Evolutionary conservation across 768 basidiomycete species (phyloP).

Genomic region (Psilocybe sp.): DNA sequence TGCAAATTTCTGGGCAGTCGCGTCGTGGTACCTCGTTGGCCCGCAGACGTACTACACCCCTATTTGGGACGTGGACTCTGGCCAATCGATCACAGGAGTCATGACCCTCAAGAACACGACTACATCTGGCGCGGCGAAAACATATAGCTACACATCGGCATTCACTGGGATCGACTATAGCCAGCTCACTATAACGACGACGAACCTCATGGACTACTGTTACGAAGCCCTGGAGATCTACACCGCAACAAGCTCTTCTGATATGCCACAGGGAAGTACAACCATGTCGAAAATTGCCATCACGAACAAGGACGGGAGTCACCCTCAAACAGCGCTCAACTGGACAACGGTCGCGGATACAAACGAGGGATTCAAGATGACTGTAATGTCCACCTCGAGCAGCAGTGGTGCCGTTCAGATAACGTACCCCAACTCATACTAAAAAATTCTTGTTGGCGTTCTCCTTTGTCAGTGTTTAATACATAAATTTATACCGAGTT

Average conservation of each 20-base stretch:
- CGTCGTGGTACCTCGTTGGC: conserved; percentile 17
- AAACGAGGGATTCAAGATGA: conserved; percentile 10
- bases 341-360: conserved; percentile 13
- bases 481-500: too few species aligned
- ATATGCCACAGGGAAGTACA: conserved; percentile 9
- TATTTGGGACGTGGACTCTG: conserved; percentile 9
- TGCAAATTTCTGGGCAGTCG: conserved; percentile 20
- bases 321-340: conserved; percentile 6
- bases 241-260: conserved; percentile 4
- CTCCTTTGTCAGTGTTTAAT: too few species aligned
- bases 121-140: conserved; percentile 5
- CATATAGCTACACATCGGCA: conserved; percentile 7
- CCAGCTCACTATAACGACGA: conserved; percentile 6
- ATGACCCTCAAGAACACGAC: conserved; percentile 9
- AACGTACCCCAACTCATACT: conserved; percentile 5
- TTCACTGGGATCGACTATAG: conserved; percentile 9
- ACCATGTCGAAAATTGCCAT: conserved; percentile 11
- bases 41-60: conserved; percentile 11
- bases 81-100: conserved; percentile 9
- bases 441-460: background rate
- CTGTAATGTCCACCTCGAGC: conserved; percentile 3
- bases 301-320: conserved; percentile 4
- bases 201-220: conserved; percentile 11
- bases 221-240: conserved; percentile 14
- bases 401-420: conserved; percentile 9